phyloP scores from a whole-genome alignment of 192 early-diverging fungal species.

The Linnemannia hyalina region DNA sequence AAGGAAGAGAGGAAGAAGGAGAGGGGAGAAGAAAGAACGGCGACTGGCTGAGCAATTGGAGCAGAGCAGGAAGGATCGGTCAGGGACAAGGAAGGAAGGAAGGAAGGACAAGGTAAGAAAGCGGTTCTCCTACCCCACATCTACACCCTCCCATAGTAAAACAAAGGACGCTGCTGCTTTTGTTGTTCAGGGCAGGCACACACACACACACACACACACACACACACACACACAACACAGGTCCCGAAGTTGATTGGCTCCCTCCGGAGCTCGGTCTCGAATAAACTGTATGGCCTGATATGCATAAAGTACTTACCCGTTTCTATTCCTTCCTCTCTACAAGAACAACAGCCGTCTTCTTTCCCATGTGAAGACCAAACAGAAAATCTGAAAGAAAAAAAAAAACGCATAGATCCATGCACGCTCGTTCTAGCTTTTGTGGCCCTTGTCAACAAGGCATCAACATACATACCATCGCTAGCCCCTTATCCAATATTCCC shows the following conservation, averaged over 20 bases:
- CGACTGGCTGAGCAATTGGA: background rate
- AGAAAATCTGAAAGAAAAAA: background rate
- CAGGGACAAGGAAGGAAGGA: background rate
- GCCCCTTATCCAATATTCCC: background rate
- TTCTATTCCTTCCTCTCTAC: background rate
- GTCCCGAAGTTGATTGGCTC: conserved; percentile 3
- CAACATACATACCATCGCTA: background rate
- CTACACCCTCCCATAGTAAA: background rate
- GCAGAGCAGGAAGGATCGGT: background rate
- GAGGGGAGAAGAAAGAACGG: background rate
- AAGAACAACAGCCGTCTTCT: background rate
- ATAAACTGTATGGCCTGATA: background rate
- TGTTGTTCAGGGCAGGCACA: background rate
- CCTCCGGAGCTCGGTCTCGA: background rate
- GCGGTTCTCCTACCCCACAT: background rate
- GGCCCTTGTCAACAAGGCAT: background rate
- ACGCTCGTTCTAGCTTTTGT: background rate
- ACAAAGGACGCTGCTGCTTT: background rate
- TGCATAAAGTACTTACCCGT: background rate
- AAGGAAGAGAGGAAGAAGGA: background rate
- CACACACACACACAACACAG: background rate
- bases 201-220: background rate
- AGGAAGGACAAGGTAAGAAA: background rate
- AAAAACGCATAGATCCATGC: background rate
- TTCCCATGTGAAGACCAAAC: conserved; percentile 4